These are phyloP conservation scores for Nemania bipapillata DNA, from an alignment of 2,329 filamentous ascomycete species.

Conservation along the genomic window DNA sequence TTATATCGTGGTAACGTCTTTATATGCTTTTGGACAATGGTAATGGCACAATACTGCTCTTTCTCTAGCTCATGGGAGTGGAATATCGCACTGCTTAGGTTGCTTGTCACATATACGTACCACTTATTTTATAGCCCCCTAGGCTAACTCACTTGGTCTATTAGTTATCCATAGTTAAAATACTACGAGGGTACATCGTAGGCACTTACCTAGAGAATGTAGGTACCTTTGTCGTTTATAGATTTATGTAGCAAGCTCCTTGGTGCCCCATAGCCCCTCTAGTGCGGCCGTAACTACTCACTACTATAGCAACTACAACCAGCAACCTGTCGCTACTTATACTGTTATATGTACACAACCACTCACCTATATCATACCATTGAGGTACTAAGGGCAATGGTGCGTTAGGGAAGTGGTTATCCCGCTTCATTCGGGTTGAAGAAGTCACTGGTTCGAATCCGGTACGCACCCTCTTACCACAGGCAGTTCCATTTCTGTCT, in stretches of 20 bases:
- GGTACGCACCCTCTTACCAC: constrained; percentile 20
- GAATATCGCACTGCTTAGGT: no score
- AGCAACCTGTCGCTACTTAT: neutral
- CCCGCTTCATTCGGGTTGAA: constrained; percentile 34
- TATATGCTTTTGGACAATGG: no score
- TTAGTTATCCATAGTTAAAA: neutral
- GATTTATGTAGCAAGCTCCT: neutral
- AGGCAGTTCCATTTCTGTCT: neutral
- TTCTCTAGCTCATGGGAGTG: no score
- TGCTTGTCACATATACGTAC: no score
- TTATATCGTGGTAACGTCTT: no score
- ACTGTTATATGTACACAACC: neutral
- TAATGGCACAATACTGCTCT: no score
- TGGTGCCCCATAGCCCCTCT: neutral
- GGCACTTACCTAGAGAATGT: neutral
- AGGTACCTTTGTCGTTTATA: neutral
- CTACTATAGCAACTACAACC: neutral
- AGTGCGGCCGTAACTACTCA: neutral
- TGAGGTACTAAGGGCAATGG: neutral
- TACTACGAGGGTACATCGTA: neutral
- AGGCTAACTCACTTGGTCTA: neutral
- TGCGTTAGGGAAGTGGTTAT: constrained; percentile 39
- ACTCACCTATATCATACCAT: neutral
- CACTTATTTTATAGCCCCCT: neutral
- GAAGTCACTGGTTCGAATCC: constrained; percentile 37